A percentile compares a stretch with the other conserved stretches of the same genome.
phyloP scores from a whole-genome alignment of 2,329 filamentous ascomycete genomes.

The Venturia effusa region DNA sequence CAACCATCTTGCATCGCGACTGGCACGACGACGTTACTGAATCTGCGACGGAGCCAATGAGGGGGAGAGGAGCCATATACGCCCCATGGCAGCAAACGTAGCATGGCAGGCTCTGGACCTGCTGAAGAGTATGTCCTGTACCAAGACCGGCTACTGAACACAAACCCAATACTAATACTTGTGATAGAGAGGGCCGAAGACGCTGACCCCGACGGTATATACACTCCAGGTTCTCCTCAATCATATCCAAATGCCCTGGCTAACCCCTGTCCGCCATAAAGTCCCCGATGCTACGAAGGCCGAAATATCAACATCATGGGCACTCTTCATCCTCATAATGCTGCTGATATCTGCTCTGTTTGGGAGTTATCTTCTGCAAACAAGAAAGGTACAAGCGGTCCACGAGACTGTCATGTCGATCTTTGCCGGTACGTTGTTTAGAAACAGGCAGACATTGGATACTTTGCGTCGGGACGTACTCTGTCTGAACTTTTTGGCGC shows the following conservation, averaged over 20 bases:
- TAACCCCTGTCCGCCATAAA: slow-evolving; percentile 30
- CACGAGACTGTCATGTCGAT: slow-evolving; percentile 98
- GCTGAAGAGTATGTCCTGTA: slow-evolving; percentile 6
- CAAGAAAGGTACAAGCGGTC: slow-evolving; percentile 92
- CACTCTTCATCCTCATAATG: slow-evolving; percentile 90
- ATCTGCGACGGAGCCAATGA: slow-evolving; percentile 2
- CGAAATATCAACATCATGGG: slow-evolving; percentile 94
- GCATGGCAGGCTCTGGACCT: slow-evolving; percentile 7
- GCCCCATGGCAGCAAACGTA: slow-evolving; percentile 9
- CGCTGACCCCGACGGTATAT: slow-evolving; percentile 34
- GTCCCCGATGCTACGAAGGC: slow-evolving; percentile 76
- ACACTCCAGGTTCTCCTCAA: slow-evolving; percentile 12
- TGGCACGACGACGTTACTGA: not conserved
- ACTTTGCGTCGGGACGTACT: slow-evolving; percentile 1
- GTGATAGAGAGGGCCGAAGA: slow-evolving; percentile 12
- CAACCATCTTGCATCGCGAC: not conserved
- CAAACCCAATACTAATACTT: not conserved
- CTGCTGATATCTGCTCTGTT: slow-evolving; percentile 91
- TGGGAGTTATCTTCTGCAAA: slow-evolving; percentile 92
- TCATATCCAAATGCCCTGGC: slow-evolving; percentile 16
- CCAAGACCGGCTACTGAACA: not conserved
- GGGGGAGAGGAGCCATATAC: not conserved
- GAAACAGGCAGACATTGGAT: not conserved
- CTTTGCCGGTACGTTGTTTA: slow-evolving; percentile 62
- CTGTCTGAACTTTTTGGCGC: not conserved